Evolutionary conservation across 192 early-diverging fungal genomes (phyloP).

Genomic region (Rhizophagus clarus): DNA sequence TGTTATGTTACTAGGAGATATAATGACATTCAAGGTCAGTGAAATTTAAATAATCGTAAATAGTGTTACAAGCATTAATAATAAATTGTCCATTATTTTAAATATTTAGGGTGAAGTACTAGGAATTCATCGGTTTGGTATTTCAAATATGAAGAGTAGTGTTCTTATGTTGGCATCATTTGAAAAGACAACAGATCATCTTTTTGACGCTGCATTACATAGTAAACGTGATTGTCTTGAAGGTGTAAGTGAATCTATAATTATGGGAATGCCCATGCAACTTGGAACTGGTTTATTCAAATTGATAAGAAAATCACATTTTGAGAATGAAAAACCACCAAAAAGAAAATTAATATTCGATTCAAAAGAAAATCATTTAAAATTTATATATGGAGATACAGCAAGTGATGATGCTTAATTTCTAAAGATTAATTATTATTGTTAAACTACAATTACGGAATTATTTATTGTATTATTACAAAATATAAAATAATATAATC

Average conservation of each 20-base stretch:
- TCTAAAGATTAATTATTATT: too few relatives aligned
- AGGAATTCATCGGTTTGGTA: constrained; percentile 98
- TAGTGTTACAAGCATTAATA: neutral
- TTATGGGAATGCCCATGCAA: constrained; percentile 98
- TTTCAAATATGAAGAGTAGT: constrained; percentile 99
- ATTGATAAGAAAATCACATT: constrained; percentile 71
- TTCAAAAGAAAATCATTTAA: constrained; percentile 43
- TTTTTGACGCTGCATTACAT: constrained; percentile 97
- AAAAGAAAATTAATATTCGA: constrained; percentile 68
- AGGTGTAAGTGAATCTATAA: constrained; percentile 98
- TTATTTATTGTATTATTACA: too few relatives aligned
- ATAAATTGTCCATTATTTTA: neutral
- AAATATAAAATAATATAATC: too few relatives aligned
- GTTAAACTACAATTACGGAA: too few relatives aligned
- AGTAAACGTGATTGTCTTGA: constrained; percentile 91
- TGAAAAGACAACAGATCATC: constrained; percentile 99
- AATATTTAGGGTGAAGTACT: constrained; percentile 84
- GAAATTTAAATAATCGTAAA: neutral
- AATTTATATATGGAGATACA: neutral
- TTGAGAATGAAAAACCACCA: constrained; percentile 54
- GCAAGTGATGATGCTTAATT: neutral
- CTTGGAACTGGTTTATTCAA: constrained; percentile 98
- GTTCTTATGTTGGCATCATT: constrained; percentile 99
- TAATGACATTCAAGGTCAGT: constrained; percentile 92
- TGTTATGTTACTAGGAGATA: constrained; percentile 94